A percentile compares a stretch with the other conserved stretches of the same genome.
These are phyloP conservation scores for Coleophoma cylindrospora DNA, from an alignment of 2,329 filamentous ascomycete genomes.

Conservation along the genomic window DNA sequence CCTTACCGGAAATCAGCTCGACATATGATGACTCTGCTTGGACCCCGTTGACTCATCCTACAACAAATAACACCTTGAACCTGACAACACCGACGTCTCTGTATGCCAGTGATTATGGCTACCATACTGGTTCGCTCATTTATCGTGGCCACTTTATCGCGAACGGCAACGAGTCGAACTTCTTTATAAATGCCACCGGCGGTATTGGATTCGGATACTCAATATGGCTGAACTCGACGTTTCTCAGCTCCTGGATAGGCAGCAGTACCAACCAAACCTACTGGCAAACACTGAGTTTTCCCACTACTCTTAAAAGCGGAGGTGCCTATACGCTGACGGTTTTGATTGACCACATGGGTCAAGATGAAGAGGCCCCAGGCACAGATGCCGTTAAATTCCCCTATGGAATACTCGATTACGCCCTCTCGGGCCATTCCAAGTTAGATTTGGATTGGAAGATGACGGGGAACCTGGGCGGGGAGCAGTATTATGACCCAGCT, in stretches of 20 bases:
- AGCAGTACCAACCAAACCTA: constrained; percentile 37
- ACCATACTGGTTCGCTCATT: constrained; percentile 58
- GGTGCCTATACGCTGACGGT: constrained; percentile 58
- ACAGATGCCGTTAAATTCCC: constrained; percentile 54
- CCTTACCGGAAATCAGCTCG: constrained; percentile 58
- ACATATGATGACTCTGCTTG: constrained; percentile 64
- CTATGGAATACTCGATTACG: constrained; percentile 57
- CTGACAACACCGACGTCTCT: constrained; percentile 55
- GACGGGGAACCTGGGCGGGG: constrained; percentile 61
- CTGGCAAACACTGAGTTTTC: constrained; percentile 45
- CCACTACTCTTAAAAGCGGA: constrained; percentile 44
- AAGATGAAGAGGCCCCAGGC: constrained; percentile 59
- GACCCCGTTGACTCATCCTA: constrained; percentile 39
- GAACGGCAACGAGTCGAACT: constrained; percentile 48
- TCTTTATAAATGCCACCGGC: constrained; percentile 57
- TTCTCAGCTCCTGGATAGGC: constrained; percentile 58
- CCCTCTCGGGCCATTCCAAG: constrained; percentile 32
- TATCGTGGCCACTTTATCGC: constrained; percentile 65
- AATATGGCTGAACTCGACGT: constrained; percentile 56
- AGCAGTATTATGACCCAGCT: constrained; percentile 50
- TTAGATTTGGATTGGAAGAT: constrained; percentile 54
- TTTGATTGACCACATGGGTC: constrained; percentile 65
- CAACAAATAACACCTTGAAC: constrained; percentile 17
- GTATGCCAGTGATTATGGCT: constrained; percentile 60
- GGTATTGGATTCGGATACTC: constrained; percentile 61